Conservation (phyloP, 371 early-diverging fungal species). For the Basidiobolus meristosporus region DNA sequence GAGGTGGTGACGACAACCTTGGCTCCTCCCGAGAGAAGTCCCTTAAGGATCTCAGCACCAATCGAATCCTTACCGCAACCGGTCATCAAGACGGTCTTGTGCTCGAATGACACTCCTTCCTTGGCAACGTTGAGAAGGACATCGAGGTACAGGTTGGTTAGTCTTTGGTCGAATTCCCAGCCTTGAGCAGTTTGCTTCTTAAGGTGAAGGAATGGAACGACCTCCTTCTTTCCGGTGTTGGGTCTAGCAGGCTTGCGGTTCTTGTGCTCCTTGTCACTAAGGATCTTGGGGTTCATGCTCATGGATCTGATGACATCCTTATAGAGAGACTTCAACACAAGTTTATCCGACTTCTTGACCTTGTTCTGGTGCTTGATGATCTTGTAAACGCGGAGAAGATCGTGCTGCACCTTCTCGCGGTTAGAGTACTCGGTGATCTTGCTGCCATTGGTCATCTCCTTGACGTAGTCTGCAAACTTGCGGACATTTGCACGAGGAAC, state of each 20-base stretch:
- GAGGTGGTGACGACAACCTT: slow-evolving; percentile 86
- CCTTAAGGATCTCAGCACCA: slow-evolving; percentile 65
- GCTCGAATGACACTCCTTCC: slow-evolving; percentile 64
- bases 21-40: slow-evolving; percentile 79
- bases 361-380: slow-evolving; percentile 53
- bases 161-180: slow-evolving; percentile 51
- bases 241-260: slow-evolving; percentile 18
- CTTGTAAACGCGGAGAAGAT: slow-evolving; percentile 55
- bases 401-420: slow-evolving; percentile 60
- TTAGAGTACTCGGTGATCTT: slow-evolving; percentile 44
- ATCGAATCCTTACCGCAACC: slow-evolving; percentile 88
- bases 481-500: slow-evolving; percentile 41
- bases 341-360: slow-evolving; percentile 50
- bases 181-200: slow-evolving; percentile 40
- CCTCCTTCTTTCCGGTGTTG: slow-evolving; percentile 36
- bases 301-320: slow-evolving; percentile 53
- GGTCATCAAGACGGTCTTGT: slow-evolving; percentile 70
- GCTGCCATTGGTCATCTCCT: slow-evolving; percentile 46
- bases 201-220: slow-evolving; percentile 62
- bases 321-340: slow-evolving; percentile 46
- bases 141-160: slow-evolving; percentile 55
- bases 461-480: slow-evolving; percentile 48
- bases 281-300: slow-evolving; percentile 45
- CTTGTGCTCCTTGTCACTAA: slow-evolving; percentile 22
- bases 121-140: slow-evolving; percentile 45